A percentile compares a stretch with the other conserved stretches of the same genome.
Conservation (phyloP, 2,329 filamentous ascomycete genomes). For the Ophiostoma himal-ulmi region DNA sequence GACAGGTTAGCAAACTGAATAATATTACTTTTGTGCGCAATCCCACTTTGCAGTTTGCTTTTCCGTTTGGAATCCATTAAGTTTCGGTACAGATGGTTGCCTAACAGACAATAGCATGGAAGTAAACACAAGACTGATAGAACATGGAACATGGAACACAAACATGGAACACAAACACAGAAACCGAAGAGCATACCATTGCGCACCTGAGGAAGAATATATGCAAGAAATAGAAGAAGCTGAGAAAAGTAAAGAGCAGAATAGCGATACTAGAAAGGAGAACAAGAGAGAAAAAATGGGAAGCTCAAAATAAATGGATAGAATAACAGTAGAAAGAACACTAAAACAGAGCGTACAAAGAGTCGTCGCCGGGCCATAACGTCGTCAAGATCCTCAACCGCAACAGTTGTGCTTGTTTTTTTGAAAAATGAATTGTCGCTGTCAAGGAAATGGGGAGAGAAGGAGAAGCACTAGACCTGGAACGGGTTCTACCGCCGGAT, state of each 20-base stretch:
- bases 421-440: neutral
- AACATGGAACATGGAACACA: neutral
- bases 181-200: neutral
- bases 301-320: neutral
- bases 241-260: neutral
- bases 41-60: neutral
- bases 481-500: slow-evolving; percentile 50
- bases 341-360: slow-evolving; percentile 5
- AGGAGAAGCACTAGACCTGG: neutral
- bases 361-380: slow-evolving; percentile 10
- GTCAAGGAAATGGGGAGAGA: neutral
- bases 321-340: slow-evolving; percentile 15
- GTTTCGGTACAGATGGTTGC: neutral
- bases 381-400: slow-evolving; percentile 9
- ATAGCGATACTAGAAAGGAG: neutral
- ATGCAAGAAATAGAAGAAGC: neutral
- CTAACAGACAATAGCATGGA: neutral
- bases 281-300: neutral
- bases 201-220: neutral
- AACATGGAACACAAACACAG: neutral
- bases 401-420: neutral
- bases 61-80: neutral
- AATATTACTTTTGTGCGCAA: too few species aligned
- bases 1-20: too few species aligned
- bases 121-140: neutral